Evolutionary conservation across 805 yeast species (phyloP), one percentile per base, ranked within the genome.

Genomic region (Debaryomyces prosopidis): DNA sequence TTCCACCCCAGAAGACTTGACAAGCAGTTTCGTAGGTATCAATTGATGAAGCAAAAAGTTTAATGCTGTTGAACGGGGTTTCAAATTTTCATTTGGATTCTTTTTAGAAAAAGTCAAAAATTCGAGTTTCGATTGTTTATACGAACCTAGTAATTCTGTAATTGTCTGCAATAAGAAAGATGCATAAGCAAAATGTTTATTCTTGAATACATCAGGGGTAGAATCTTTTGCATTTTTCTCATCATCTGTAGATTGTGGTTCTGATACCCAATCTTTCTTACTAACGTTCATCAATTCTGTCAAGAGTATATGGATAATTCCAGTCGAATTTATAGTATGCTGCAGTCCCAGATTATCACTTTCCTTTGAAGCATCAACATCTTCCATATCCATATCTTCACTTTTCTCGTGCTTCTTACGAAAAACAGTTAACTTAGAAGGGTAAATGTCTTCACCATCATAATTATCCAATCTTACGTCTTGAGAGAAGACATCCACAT

Each of bases 61-160:
- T 49, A 91, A 63, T 1, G 92, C 84, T 0, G 95, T 85, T 0
- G 89, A 74, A 23, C 92, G 75, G 2, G 96, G 95, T 55, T 84
- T 88, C 12, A 75, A 67, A 2, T 67, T 57, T 11, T 69, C 79
- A 1, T 50, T 46, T 42, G 56, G 44, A 48, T 47, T 60, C 59
- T 83, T 82, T 70, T 83, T 85, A 1, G 92, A 82, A 53, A 80
- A 91, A 0, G 92, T 83, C 45, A 90, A 67, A 55, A 91, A 86
- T 55, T 90, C 96, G 40, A 87, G 75, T 60, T 91, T 91, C 41
- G 90, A 80, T 49, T 83, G 84, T 49, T 84, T 85, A 60, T 90
- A 91, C 1, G 96, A 87, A 1, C 84, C 79, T 6, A 91, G 63
- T 6, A 89, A 65, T 53, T 91, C 97, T 0, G 83, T 76, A 33